Base-by-base conservation (phyloP, 306 rosid species). In the Casuarina glauca region DNA sequence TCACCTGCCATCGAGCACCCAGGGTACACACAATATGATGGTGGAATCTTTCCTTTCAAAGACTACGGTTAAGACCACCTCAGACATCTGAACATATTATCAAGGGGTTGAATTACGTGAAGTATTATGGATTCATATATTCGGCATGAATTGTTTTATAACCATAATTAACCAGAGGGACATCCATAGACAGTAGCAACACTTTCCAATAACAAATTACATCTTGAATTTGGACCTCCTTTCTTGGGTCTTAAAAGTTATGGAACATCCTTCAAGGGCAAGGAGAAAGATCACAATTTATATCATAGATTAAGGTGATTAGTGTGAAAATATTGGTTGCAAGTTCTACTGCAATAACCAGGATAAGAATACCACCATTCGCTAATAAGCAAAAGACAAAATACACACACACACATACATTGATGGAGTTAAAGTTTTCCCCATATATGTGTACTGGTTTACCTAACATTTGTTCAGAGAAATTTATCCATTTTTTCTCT, bases 251-350 rank as follows among this genome's bases (percentile, higher is more conserved):
- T 9, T 26, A 26, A 26, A 26, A 26, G 32, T 66, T 41, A 39
- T 66, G 70, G 10, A 41, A 41, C 35, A 41, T 66, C 5, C 20
- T 66, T 39, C 46, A 41, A 66, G 7, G 13, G 74, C 62, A 61
- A 70, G 75, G 32, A 75, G 43, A 60, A 76, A 16, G 70, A 42
- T 20, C 32, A 66, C 71, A 66, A 26, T 70, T 55, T 69, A 49
- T 76, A 32, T 71, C 60, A 69, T 55, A 60, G 58, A 67, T 32
- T 57, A 55, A 45, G 32, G 69, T 44, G 72, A 73, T 49, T 53
- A 68, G 74, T 26, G 77, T 35, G 69, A 81, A 74, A 68, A 15
- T 36, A 9, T 26, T 57, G 39, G 64, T 20, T 57, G 38, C 36
- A 20, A 57, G 36, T 20, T 57, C 64, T 9, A 57, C 1, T 26